A percentile compares a stretch with the other conserved stretches of the same genome.
These are phyloP conservation scores for Marchantia polymorpha DNA, from an alignment of 225 moss, liverwort and hornwort species.

Conservation along the genomic window DNA sequence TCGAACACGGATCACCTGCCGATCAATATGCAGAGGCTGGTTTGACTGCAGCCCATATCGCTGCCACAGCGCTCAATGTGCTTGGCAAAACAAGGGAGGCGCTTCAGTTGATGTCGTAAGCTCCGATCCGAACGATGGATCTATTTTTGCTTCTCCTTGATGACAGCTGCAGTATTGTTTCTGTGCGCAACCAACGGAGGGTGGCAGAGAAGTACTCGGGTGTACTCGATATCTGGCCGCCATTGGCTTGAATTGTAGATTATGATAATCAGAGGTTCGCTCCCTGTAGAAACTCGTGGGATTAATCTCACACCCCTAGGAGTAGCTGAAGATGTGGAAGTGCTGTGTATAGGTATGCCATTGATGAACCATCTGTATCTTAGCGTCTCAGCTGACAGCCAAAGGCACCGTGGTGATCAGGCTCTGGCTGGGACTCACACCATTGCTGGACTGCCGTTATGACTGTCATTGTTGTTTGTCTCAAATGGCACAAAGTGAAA, in stretches of 20 bases:
- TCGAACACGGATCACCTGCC: constrained; percentile 50
- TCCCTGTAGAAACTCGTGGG: background rate
- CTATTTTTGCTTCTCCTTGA: too few species aligned
- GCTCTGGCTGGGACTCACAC: background rate
- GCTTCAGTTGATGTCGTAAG: constrained; percentile 42
- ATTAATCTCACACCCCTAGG: background rate
- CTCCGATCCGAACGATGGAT: background rate
- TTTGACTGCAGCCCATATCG: constrained; percentile 45
- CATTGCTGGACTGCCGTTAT: background rate
- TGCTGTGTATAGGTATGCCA: constrained; percentile 12
- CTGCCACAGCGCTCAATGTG: constrained; percentile 49
- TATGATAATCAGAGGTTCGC: background rate
- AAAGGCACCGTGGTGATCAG: background rate
- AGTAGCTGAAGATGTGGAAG: background rate
- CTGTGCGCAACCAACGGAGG: background rate
- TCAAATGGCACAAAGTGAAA: too few species aligned
- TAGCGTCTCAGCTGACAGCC: background rate
- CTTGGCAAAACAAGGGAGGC: constrained; percentile 52
- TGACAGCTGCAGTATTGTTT: background rate
- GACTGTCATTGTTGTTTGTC: too few species aligned
- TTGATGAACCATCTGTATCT: constrained; percentile 3
- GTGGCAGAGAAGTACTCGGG: background rate
- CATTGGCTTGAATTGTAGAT: constrained; percentile 10
- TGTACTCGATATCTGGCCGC: background rate
- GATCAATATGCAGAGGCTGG: constrained; percentile 48